phyloP scores from a whole-genome alignment of 176 grass and related monocot genomes.

The Panicum miliaceum region DNA sequence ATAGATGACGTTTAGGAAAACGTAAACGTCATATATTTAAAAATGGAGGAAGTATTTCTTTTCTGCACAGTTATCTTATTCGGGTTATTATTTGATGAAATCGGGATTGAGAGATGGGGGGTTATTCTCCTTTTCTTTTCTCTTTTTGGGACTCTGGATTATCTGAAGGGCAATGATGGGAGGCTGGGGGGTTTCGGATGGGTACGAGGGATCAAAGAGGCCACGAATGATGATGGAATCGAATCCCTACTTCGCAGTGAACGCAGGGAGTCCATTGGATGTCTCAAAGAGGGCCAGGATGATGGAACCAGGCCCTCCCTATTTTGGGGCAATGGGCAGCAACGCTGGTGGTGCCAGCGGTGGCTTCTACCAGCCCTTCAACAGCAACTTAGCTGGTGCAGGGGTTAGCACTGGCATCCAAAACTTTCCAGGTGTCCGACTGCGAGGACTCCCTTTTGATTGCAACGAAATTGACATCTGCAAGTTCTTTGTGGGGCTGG shows the following conservation, averaged over 20 bases:
- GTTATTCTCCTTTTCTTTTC: conserved; percentile 73
- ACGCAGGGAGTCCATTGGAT: conserved; percentile 58
- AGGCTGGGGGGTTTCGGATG: conserved; percentile 89
- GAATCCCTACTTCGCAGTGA: conserved; percentile 99
- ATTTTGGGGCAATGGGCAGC: conserved; percentile 58
- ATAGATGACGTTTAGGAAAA: background rate
- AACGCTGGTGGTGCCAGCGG: conserved; percentile 34
- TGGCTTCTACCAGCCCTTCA: conserved; percentile 56
- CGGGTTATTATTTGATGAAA: conserved; percentile 70
- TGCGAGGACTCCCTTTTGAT: conserved; percentile 89
- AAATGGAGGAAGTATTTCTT: conserved; percentile 22
- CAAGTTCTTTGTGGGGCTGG: conserved; percentile 86
- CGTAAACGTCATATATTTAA: background rate
- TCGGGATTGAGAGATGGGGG: conserved; percentile 91
- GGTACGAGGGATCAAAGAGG: conserved; percentile 97
- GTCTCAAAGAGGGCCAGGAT: conserved; percentile 80
- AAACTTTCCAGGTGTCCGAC: conserved; percentile 76
- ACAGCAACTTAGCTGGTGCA: conserved; percentile 46
- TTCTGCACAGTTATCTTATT: conserved; percentile 38
- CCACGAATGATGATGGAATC: conserved; percentile 99
- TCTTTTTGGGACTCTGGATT: conserved; percentile 67
- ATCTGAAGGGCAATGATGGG: conserved; percentile 92
- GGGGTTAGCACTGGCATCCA: conserved; percentile 56
- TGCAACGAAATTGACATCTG: conserved; percentile 81
- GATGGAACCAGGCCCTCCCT: conserved; percentile 62